Evolutionary conservation across 441 rosid genomes (phyloP).

Genomic region (Erysimum cheiri): DNA sequence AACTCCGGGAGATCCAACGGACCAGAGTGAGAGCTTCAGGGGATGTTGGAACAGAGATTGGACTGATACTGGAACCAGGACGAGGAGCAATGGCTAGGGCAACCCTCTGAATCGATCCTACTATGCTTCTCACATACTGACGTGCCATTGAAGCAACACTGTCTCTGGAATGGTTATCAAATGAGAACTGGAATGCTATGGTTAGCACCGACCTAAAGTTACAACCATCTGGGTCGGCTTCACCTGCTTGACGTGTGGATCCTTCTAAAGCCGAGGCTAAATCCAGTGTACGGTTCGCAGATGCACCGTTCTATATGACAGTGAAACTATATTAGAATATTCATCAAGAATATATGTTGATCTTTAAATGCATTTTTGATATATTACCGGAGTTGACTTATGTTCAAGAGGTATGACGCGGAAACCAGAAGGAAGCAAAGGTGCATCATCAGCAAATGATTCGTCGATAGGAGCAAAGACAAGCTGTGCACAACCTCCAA

Average conservation of each 20-base stretch:
- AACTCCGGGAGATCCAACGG: slow-evolving; percentile 82
- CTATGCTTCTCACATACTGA: slow-evolving; percentile 82
- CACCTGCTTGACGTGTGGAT: slow-evolving; percentile 46
- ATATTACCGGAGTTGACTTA: slow-evolving; percentile 61
- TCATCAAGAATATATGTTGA: slow-evolving; percentile 5
- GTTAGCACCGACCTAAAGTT: slow-evolving; percentile 86
- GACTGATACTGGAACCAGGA: slow-evolving; percentile 46
- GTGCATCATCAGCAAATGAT: slow-evolving; percentile 94
- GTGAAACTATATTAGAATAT: neutral
- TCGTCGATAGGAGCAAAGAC: slow-evolving; percentile 93
- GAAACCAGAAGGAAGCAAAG: slow-evolving; percentile 86
- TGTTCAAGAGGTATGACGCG: slow-evolving; percentile 86
- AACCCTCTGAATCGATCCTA: slow-evolving; percentile 93
- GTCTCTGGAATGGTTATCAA: slow-evolving; percentile 79
- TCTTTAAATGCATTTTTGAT: neutral
- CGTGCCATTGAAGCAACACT: slow-evolving; percentile 96
- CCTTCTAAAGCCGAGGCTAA: slow-evolving; percentile 88
- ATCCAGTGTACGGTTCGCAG: slow-evolving; percentile 76
- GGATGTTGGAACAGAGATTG: slow-evolving; percentile 69
- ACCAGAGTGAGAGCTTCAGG: slow-evolving; percentile 92
- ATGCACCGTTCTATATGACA: slow-evolving; percentile 60
- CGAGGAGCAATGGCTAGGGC: slow-evolving; percentile 91
- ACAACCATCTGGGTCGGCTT: slow-evolving; percentile 54
- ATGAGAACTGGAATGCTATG: slow-evolving; percentile 87
- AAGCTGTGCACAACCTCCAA: slow-evolving; percentile 92